Base-by-base conservation (phyloP, 2,329 filamentous ascomycete genomes). In the Fusarium napiforme region DNA sequence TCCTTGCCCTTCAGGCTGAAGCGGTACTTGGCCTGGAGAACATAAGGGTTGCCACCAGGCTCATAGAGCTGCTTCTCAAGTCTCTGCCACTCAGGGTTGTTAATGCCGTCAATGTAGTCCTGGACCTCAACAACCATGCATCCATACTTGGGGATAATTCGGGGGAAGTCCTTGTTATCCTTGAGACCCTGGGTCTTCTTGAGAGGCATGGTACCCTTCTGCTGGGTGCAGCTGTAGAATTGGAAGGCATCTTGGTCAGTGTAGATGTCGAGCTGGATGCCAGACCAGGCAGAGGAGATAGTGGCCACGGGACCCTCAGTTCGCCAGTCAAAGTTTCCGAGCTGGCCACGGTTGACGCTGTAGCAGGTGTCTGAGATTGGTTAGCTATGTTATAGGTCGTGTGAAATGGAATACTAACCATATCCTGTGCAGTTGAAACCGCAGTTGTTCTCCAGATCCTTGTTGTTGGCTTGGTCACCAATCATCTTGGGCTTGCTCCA, bases 101-200 rank as follows among this genome's bases (percentile, higher is more conserved):
- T 98, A 84, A 98, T 96, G 32, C 88, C 95, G 80, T 97, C 95
- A 79, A 98, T 97, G 89, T 91, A 98, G 81, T 96, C 95, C 86
- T 98, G 90, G 18, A 96, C 93, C 84, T 98, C 96, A 82, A 98
- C 88, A 55, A 97, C 96, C 32, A 97, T 79, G 82, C 96, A 98
- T 37, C 94, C 95, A 79, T 95, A 94, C 85, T 95, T 81, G 63
- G 89, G 87, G 32, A 94, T 92, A 12, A 88, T 88, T 42, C 91
- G 86, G 7, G 90, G 88, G 75, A 91, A 88, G 37, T 84, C 82
- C 4, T 82, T 71, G 68, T 88, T 82, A 69, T 88, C 85, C 69
- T 85, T 82, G 8, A 92, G 83, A 21, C 93, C 93, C 81, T 95
- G 93, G 0, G 90, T 92, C 69, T 85, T 84, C 85, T 95, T 95